Evolutionary conservation across 805 yeast species (phyloP), one percentile per base, ranked within the genome.

Genomic region (Starmerella gropengiesseri): DNA sequence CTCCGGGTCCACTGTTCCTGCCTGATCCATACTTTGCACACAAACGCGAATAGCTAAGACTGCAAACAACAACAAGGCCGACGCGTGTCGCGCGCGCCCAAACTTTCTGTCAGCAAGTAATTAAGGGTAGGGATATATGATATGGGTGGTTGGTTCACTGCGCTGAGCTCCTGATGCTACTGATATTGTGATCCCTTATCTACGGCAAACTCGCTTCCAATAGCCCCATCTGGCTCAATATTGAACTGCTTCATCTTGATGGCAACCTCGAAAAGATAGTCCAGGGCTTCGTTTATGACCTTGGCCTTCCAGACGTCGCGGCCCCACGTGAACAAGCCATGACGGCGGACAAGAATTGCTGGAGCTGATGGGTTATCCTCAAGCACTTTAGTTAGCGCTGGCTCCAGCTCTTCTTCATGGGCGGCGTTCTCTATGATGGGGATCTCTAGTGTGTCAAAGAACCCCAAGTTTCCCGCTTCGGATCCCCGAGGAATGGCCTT

Each of bases 271-370:
- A 89, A 66, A 48, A 89, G 63, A 58, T 87, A 89, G 56, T 89
- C 96, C 46, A 89, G 75, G 14, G 95, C 94, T 62, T 89, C 97
- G 58, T 86, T 86, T 60, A 81, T 81, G 12, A 89, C 73, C 62
- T 89, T 89, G 37, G 96, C 95, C 62, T 87, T 85, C 82, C 93
- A 81, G 11, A 84, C 82, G 20, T 72, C 75, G 53, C 80, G 84
- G 19, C 96, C 96, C 96, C 96, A 89, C n/a, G 86, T 95, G 58
- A 79, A 89, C 34, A 89, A 78, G 1, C 97, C 97, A 57, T 89
- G 97, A 56, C 95, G 70, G 61, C 94, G 74, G 6, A 89, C 96
- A 41, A 89, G 66, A 1, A 89, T 85, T 0, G 96, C 96, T 2
- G 86, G 74, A 3, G 94, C 65, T 0, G 74, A 69, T 1, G 96